A percentile compares a stretch with the other conserved stretches of the same genome.
These are phyloP conservation scores for Pythium rhizo-oryzae DNA, from an alignment of 352 stramenopile species.

Conservation along the genomic window DNA sequence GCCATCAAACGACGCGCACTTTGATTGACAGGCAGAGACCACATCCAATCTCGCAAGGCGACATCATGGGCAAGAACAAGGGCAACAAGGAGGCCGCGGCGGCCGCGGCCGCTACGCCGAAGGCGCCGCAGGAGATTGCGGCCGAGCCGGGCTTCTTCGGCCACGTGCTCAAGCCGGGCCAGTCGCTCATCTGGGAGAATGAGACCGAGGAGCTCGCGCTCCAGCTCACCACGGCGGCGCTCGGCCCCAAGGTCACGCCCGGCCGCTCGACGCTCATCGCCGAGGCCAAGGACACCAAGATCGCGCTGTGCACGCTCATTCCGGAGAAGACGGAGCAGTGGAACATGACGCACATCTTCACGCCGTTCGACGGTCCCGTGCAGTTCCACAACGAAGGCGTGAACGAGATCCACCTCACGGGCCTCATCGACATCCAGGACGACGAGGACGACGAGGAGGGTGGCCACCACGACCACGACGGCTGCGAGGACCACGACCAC, in stretches of 20 bases:
- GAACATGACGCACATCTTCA: slow-evolving; percentile 80
- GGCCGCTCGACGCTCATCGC: slow-evolving; percentile 80
- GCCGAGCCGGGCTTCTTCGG: slow-evolving; percentile 82
- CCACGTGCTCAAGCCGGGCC: slow-evolving; percentile 63
- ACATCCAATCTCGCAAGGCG: not conserved
- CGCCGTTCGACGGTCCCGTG: slow-evolving; percentile 71
- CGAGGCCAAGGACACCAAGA: slow-evolving; percentile 67
- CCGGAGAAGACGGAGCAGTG: slow-evolving; percentile 67
- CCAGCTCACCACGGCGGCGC: slow-evolving; percentile 76
- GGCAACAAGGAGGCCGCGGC: slow-evolving; percentile 2
- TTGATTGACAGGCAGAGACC: not conserved
- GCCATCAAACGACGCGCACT: slow-evolving; percentile 26
- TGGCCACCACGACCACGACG: slow-evolving; percentile 27
- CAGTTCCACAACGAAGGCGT: slow-evolving; percentile 69
- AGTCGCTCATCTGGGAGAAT: slow-evolving; percentile 70
- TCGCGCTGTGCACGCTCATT: slow-evolving; percentile 77
- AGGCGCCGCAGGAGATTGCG: slow-evolving; percentile 39
- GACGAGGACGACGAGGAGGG: slow-evolving; percentile 66
- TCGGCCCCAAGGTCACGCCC: slow-evolving; percentile 48
- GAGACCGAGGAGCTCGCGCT: slow-evolving; percentile 76
- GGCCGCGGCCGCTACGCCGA: not conserved
- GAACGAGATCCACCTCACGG: slow-evolving; percentile 82
- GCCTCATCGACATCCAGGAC: slow-evolving; percentile 78
- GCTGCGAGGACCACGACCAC: slow-evolving; percentile 3
- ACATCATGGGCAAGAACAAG: slow-evolving; percentile 36